A percentile compares a stretch with the other conserved stretches of the same genome.
These are phyloP conservation scores for Zopfochytrium polystomum DNA, from an alignment of 371 early-diverging fungal species.

Conservation along the genomic window DNA sequence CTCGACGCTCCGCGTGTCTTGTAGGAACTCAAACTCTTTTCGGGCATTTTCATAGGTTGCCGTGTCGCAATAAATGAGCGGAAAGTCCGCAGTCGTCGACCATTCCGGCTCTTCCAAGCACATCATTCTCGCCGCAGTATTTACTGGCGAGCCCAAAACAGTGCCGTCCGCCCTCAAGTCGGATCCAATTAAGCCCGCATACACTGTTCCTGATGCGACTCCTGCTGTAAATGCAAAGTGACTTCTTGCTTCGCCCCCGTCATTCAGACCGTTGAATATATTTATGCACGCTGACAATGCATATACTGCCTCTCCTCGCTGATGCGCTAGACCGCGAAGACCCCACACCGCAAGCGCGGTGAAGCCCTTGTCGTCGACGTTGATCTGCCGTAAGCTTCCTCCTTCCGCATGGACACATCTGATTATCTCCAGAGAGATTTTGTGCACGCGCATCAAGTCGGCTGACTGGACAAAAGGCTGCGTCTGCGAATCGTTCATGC, in stretches of 20 bases:
- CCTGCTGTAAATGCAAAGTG: slow-evolving; percentile 6
- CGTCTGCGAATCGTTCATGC: too few species aligned
- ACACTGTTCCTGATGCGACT: slow-evolving; percentile 11
- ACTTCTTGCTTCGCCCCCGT: too few species aligned
- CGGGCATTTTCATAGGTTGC: slow-evolving; percentile 7
- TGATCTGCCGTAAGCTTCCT: slow-evolving; percentile 5
- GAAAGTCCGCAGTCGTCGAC: too few species aligned
- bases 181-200: slow-evolving; percentile 19
- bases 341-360: slow-evolving; percentile 3
- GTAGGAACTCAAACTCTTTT: slow-evolving; percentile 1
- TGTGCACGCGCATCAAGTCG: too few species aligned
- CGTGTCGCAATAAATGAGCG: slow-evolving; percentile 13
- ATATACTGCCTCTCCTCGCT: too few species aligned
- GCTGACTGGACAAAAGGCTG: too few species aligned
- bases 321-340: slow-evolving; percentile 3
- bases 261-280: too few species aligned
- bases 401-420: too few species aligned
- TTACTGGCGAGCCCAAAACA: slow-evolving; percentile 10
- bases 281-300: slow-evolving; percentile 1
- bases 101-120: slow-evolving; percentile 9
- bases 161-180: slow-evolving; percentile 9
- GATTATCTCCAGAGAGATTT: too few species aligned
- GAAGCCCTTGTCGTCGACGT: slow-evolving; percentile 5
- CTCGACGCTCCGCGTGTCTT: slow-evolving; percentile 1
- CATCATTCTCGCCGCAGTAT: slow-evolving; percentile 16